Base-by-base conservation (phyloP, 202 grass and related monocot genomes). In the Elaeis oleifera region DNA sequence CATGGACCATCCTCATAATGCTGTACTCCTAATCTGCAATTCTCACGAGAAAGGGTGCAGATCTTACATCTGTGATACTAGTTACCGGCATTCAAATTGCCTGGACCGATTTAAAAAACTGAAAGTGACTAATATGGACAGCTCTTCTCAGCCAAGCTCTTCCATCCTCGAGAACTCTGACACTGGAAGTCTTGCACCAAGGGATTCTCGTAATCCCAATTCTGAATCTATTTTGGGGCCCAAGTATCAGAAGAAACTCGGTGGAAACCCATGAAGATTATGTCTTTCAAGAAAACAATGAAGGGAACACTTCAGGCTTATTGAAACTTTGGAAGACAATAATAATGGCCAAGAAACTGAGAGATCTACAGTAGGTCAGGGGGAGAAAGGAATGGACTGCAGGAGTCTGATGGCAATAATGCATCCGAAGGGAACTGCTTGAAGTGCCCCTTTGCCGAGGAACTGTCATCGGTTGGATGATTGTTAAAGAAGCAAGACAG, bases 1-100 rank as follows among this genome's bases (percentile, higher is more conserved):
- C 84, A 92, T 97, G 88, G 94, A 97, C 59, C 82, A 97, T 80
- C 94, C 94, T 13, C 94, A 97, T 80, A 97, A 97, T 76, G 64
- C 88, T 59, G 88, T 97, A 65, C 84, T 86, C 74, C 82, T 97
- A 60, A 74, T 84, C 59, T 97, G 94, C 84, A 75, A 69, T 74
- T 97, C 94, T 9, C 81, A 71, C 69, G 86, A 96, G 53, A 91
- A 96, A 84, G 87, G 87, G 51, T 97, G 94, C 75, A 76, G 77
- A 74, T 87, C 83, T 71, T 97, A 92, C 53, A 76, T 97, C 61
- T 97, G 94, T 72, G 87, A 97, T 65, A 97, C 94, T 61, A 97
- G 94, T 59, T 86, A 92, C 72, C 80, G 94, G 59, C 94, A 97
- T 72, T 97, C 94, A 78, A 97, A 97, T 76, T 97, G 94, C 56